Evolutionary conservation across 1,284 basidiomycete genomes (phyloP).

Genomic region (Cryptococcus floricola): DNA sequence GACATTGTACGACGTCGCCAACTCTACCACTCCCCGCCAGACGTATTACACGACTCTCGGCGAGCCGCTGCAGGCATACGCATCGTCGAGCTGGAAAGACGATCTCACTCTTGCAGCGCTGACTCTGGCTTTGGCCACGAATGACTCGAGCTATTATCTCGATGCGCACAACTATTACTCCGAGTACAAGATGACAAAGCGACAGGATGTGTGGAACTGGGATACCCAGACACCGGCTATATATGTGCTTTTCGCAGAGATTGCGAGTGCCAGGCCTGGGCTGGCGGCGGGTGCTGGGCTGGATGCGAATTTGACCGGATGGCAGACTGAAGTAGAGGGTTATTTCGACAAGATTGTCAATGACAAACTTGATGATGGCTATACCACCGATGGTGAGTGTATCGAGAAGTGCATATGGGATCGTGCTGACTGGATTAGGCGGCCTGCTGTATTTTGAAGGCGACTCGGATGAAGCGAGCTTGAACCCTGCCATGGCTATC

Average conservation of each 20-base stretch:
- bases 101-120: slow-evolving; percentile 62
- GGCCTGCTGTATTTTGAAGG: slow-evolving; percentile 74
- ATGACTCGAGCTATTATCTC: slow-evolving; percentile 58
- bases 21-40: slow-evolving; percentile 48
- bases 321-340: slow-evolving; percentile 66
- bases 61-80: slow-evolving; percentile 62
- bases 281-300: slow-evolving; percentile 57
- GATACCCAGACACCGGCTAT: slow-evolving; percentile 74
- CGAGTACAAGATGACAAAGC: slow-evolving; percentile 57
- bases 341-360: slow-evolving; percentile 71
- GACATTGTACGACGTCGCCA: slow-evolving; percentile 70
- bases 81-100: slow-evolving; percentile 59
- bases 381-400: slow-evolving; percentile 56
- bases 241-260: slow-evolving; percentile 62
- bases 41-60: slow-evolving; percentile 59
- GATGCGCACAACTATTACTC: slow-evolving; percentile 65
- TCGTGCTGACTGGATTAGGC: slow-evolving; percentile 49
- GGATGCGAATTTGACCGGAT: slow-evolving; percentile 59
- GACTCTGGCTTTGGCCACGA: slow-evolving; percentile 68
- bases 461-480: slow-evolving; percentile 70
- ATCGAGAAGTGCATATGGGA: not conserved
- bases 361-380: slow-evolving; percentile 56
- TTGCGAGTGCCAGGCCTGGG: slow-evolving; percentile 51
- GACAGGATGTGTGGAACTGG: slow-evolving; percentile 77
- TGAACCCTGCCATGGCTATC: slow-evolving; percentile 81